These are phyloP conservation scores for Sporothrix variecibatus DNA, from an alignment of 2,329 filamentous ascomycete genomes.

Conservation along the genomic window DNA sequence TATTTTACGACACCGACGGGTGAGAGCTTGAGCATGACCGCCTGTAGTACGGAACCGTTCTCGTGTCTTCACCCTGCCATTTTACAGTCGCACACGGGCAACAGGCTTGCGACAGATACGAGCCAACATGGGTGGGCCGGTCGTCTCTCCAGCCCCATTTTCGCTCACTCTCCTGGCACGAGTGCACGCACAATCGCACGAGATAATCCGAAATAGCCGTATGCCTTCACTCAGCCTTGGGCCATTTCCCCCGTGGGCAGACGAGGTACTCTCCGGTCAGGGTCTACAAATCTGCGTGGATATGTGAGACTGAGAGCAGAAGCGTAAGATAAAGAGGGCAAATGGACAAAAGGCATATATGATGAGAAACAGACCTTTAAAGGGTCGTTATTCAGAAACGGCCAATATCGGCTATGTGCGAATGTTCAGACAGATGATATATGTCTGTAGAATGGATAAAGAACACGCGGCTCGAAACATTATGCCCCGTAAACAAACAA, in stretches of 20 bases:
- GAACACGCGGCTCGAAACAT: constrained; percentile 1
- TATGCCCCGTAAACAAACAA: constrained; percentile 1
- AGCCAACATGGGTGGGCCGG: constrained; percentile 1
- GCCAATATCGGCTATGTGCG: background rate
- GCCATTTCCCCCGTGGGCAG: background rate
- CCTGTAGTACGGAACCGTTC: background rate
- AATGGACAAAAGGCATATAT: background rate
- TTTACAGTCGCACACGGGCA: constrained; percentile 3
- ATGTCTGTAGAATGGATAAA: background rate
- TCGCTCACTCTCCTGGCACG: background rate
- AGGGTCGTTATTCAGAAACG: background rate
- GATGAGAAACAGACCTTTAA: background rate
- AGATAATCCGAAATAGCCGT: constrained; percentile 1
- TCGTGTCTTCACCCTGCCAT: constrained; percentile 5
- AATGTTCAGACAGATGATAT: background rate
- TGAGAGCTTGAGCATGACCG: background rate
- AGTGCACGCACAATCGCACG: background rate
- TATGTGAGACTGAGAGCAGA: background rate
- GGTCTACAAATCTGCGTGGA: background rate
- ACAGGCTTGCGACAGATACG: constrained; percentile 9
- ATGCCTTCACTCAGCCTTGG: background rate
- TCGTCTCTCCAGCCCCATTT: background rate
- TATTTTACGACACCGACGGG: background rate
- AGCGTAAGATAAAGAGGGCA: background rate
- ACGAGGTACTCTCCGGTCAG: background rate